Base-by-base conservation (phyloP, 805 yeast species). In the Saccharomyces jurei region DNA sequence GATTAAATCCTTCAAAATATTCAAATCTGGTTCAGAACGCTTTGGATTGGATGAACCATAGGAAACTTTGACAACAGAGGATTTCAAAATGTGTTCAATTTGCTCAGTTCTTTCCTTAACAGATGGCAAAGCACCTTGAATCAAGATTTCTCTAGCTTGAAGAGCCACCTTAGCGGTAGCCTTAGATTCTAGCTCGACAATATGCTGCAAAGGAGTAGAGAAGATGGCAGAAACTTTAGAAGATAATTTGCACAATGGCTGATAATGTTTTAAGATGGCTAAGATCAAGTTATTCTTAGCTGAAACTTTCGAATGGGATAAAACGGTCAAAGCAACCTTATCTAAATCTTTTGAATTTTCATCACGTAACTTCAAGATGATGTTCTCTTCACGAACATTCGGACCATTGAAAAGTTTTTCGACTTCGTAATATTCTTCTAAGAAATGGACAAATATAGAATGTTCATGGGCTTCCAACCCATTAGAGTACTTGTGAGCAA, bases 71-170 rank as follows among this genome's bases (percentile, higher is more conserved):
- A 91, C 87, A 50, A 94, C 98, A 41, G 97, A 84, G 9, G 95
- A 83, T 71, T 89, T 84, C 72, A 94, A 80, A 64, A 94, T 94
- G 71, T 92, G 97, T 76, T 95, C 98, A 68, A 94, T 81, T 76
- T 95, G 99, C 71, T 92, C 97, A 31, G 96, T 86, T 76, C 98
- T 84, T 74, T 94, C 99, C 72, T 88, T 84, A 59, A 90, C 85
- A 3, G 98, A 90, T 41, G 99, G 99, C 74, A 94, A 79, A 30
- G 98, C 89, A 71, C 97, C 94, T 77, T 91, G 96, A 65, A 94
- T 94, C 65, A 94, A 81, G 56, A 95, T 87, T 74, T 95, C 99
- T 70, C 98, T 84, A 1, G 98, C 97, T 72, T 89, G 90, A 67
- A 94, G 77, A 28, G 96, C 89, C 51, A 92, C 97, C 77, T 91